phyloP scores from a whole-genome alignment of 1,139 yeast genomes.

The Arxiozyma bovina region DNA sequence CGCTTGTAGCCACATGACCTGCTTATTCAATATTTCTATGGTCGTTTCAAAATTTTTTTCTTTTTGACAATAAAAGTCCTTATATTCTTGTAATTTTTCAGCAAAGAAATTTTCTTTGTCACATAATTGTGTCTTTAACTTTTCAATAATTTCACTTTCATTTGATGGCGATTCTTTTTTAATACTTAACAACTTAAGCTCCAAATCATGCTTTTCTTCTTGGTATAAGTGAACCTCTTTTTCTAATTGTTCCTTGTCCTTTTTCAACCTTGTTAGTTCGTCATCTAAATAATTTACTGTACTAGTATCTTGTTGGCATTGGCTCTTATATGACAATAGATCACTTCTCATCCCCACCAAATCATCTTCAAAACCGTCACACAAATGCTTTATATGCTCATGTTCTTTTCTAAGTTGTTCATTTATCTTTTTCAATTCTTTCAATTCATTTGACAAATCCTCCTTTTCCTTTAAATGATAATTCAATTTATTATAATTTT shows the following conservation, averaged over 20 bases:
- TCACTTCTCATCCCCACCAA: background rate
- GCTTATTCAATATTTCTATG: background rate
- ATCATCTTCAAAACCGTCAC: background rate
- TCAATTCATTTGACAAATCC: constrained; percentile 33
- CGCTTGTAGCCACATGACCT: background rate
- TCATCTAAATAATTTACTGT: background rate
- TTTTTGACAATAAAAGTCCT: background rate
- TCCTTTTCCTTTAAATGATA: constrained; percentile 32
- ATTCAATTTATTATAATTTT: constrained; percentile 33
- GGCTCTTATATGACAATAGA: background rate
- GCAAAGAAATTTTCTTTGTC: background rate
- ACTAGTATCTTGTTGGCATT: background rate
- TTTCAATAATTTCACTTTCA: background rate
- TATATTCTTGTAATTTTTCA: constrained; percentile 2
- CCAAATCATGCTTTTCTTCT: background rate
- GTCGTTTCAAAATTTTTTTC: background rate
- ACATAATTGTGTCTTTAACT: background rate
- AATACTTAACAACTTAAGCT: background rate
- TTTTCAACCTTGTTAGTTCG: background rate
- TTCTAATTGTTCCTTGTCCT: background rate
- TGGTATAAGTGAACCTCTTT: background rate
- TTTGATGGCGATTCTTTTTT: background rate
- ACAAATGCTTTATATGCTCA: constrained; percentile 7
- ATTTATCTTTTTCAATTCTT: constrained; percentile 33
- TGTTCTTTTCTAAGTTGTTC: constrained; percentile 28